phyloP scores from a whole-genome alignment of 768 basidiomycete genomes.

The Gymnopilus dilepis region DNA sequence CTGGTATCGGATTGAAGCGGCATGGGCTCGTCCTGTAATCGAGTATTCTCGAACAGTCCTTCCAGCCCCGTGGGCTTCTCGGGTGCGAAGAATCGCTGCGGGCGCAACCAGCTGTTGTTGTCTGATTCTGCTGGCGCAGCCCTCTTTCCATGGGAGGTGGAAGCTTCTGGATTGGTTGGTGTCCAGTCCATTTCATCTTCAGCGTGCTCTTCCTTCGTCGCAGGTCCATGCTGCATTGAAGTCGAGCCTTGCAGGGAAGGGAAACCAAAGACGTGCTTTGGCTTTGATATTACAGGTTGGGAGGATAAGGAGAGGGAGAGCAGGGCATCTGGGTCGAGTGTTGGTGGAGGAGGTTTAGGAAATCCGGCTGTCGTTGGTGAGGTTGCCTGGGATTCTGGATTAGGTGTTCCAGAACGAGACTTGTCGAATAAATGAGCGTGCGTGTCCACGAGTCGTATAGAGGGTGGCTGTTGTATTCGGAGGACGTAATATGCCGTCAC shows the following conservation, averaged over 20 bases:
- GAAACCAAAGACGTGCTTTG: slow-evolving; percentile 69
- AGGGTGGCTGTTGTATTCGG: slow-evolving; percentile 69
- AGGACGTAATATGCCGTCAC: slow-evolving; percentile 58
- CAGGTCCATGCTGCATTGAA: slow-evolving; percentile 23
- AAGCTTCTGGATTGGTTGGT: slow-evolving; percentile 49
- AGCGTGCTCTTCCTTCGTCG: slow-evolving; percentile 40
- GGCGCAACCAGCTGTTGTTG: slow-evolving; percentile 61
- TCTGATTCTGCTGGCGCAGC: slow-evolving; percentile 32
- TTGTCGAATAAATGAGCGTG: slow-evolving; percentile 44
- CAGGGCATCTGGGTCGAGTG: slow-evolving; percentile 60
- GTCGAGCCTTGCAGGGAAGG: slow-evolving; percentile 58
- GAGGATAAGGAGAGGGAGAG: slow-evolving; percentile 69
- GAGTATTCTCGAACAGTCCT: slow-evolving; percentile 66
- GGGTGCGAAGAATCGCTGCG: slow-evolving; percentile 78
- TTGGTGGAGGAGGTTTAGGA: slow-evolving; percentile 24
- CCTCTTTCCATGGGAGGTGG: slow-evolving; percentile 27
- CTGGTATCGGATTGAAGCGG: slow-evolving; percentile 16
- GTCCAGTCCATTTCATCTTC: slow-evolving; percentile 65
- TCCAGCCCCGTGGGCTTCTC: slow-evolving; percentile 82
- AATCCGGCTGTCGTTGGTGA: slow-evolving; percentile 26
- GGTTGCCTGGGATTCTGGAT: slow-evolving; percentile 24
- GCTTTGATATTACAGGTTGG: slow-evolving; percentile 55
- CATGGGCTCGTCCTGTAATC: slow-evolving; percentile 53
- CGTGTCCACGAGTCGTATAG: slow-evolving; percentile 72
- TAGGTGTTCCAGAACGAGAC: slow-evolving; percentile 53